Evolutionary conservation across 192 early-diverging fungal genomes (phyloP).

Genomic region (Radiomyces spectabilis): DNA sequence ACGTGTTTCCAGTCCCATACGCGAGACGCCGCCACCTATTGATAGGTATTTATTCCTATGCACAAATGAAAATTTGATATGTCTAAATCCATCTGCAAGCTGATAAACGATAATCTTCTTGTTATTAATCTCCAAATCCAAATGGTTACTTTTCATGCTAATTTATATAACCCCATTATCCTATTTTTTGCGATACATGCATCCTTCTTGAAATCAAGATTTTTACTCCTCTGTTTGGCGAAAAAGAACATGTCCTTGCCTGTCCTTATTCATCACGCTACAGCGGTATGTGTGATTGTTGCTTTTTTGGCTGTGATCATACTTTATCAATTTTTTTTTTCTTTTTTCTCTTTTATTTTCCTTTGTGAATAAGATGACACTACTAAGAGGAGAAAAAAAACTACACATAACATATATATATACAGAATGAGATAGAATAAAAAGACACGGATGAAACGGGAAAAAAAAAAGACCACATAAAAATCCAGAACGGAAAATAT

Average conservation of each 20-base stretch:
- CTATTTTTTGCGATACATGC: background rate
- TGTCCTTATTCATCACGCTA: background rate
- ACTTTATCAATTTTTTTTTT: background rate
- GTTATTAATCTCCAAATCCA: background rate
- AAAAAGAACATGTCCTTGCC: background rate
- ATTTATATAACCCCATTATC: background rate
- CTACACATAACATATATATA: too few species aligned
- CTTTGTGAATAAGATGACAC: background rate
- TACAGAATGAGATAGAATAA: too few species aligned
- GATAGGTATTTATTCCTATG: background rate
- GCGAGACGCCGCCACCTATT: background rate
- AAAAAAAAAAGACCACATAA: too few species aligned
- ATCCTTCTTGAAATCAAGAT: background rate
- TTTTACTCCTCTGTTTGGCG: background rate
- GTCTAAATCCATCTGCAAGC: too few species aligned
- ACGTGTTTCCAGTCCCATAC: too few species aligned
- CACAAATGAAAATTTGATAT: background rate
- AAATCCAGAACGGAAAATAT: too few species aligned
- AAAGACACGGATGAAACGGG: too few species aligned
- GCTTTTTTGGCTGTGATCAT: background rate
- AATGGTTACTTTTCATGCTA: background rate
- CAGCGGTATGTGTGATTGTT: background rate
- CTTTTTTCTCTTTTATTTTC: background rate
- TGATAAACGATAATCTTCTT: background rate
- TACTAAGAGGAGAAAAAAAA: background rate